Evolutionary conservation across 225 moss, liverwort and hornwort genomes (phyloP), one percentile per base, ranked within the genome.

Genomic region (Antitrichia curtipendula): DNA sequence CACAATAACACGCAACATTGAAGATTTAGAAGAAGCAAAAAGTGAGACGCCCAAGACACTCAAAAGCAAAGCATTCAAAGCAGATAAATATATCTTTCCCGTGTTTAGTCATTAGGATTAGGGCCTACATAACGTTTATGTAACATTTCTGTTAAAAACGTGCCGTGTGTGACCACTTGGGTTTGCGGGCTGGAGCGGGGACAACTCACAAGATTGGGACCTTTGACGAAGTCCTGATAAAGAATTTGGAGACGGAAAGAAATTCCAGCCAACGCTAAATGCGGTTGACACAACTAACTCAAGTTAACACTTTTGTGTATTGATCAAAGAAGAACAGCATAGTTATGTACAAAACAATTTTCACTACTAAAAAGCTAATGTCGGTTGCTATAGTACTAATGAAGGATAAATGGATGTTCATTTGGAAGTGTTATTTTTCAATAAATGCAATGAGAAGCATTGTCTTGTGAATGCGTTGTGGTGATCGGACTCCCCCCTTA

Each of bases 341-440:
- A 40, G 2, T 40, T 13, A 40, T 40, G 12, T n/a, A 66, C 0
- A n/a, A 0, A 25, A 41, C 5, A 15, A 41, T 41, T 70, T 41
- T n/a, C 11, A 69, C 0, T 0, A 69, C 24, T 40, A n/a, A 65
- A 68, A 0, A 0, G 40, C 23, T 38, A n/a, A 66, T 34, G 6
- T 66, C 4, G 2, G 22, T 12, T 38, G 68, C 13, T 18, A n/a
- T n/a, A 63, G 36, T 65, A 19, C 1, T 19, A 36, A 10, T 65
- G 12, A n/a, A n/a, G 23, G 23, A 13, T 23, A 25, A 3, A 9
- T 41, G 7, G 12, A 71, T 16, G 9, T 27, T 43, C 15, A 27
- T 27, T 25, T 2, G 3, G 5, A 1, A 70, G 15, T 3, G 3
- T 15, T 41, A 23, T 40, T 40, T 4, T 68, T 41, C 25, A 69